Evolutionary conservation across 176 grass and related monocot species (phyloP), one percentile per base, ranked within the genome.

Genomic region (Thalia dealbata): DNA sequence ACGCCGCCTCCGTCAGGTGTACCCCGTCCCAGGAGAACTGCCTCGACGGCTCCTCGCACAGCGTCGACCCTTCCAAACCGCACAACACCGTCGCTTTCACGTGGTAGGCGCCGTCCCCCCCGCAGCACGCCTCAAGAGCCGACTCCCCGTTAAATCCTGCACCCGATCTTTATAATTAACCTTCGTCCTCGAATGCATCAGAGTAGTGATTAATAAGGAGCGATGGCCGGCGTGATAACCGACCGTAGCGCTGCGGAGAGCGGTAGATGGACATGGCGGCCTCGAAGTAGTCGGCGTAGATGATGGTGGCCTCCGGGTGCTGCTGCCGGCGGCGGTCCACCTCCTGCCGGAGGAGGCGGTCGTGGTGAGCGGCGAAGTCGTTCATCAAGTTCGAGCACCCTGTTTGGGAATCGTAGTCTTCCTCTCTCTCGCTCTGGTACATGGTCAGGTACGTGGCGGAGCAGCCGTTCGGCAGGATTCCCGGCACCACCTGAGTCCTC

Each of bases 391-490:
- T 84, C 45, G 88, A 76, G 81, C 95, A 97, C 24, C 95, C 95
- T 12, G 85, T 97, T 26, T 79, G 68, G 73, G 78, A 68, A 23
- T 97, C 90, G 21, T 97, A 97, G 78, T 90, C 85, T 71, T 91
- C 79, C 50, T 70, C 84, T 3, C 81, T 83, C 14, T 60, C 16
- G 61, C 83, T 97, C 78, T 80, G 86, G 50, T 88, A 92, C 41
- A 86, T 60, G 30, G 81, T 81, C 4, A 97, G 71, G 64, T 92
- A 91, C 91, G 35, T 84, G 52, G 30, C 78, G 81, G 3, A 97
- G 19, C 95, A 97, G 2, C 95, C 95, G 21, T 92, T 90, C 23
- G 95, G 95, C 50, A 97, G 86, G 75, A 91, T 97, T 35, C 88
- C 84, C 25, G 95, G 95, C 69, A 97, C 83, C 16, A 97, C 48